Base-by-base conservation (phyloP, 805 yeast genomes). In the Cyberlindnera veronae region DNA sequence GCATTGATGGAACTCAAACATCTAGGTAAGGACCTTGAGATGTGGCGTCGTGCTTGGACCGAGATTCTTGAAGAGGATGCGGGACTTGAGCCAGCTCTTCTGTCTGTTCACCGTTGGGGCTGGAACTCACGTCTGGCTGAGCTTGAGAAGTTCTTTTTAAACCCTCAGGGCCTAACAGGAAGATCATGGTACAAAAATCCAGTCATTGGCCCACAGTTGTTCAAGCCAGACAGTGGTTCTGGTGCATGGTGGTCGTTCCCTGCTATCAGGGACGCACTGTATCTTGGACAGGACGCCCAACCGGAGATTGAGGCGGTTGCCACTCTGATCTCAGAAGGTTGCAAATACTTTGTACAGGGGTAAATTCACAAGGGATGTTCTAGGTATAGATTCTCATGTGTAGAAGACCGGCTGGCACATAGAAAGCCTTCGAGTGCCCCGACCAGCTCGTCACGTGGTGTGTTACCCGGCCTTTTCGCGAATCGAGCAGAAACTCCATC, bases 191-290 rank as follows among this genome's bases (percentile, higher is more conserved):
- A 76, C 55, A 69, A 72, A 51, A 89, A 87, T 53, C 57, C 72
- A 2, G 50, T 89, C 5, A 77, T 77, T 58, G 96, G 96, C 0
- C 82, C 84, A 6, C 79, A 84, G 34, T 55, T 71, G 36, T 64
- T 71, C 54, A 75, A 79, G 6, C 87, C 88, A 0, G 70, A 64
- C 47, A 65, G 51, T 1, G 55, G 55, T 3, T 61, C 62, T 12
- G 69, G 64, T 44, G 66, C 73, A 29, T 74, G 83, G 73, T 78
- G 80, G 61, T 71, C 84, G 3, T 88, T 84, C 56, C 96, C 97
- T 0, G 74, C 75, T 5, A 72, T 89, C 2, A 71, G 95, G 45
- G 95, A 89, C 55, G 79, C 77, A 0, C 56, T 86, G 11, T 67
- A 66, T 31, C 74, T 79, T 44, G 74, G 76, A 68, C 63, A 53